These are phyloP conservation scores for Graphiopsis chlorocephala DNA, from an alignment of 2,329 filamentous ascomycete species.

Conservation along the genomic window DNA sequence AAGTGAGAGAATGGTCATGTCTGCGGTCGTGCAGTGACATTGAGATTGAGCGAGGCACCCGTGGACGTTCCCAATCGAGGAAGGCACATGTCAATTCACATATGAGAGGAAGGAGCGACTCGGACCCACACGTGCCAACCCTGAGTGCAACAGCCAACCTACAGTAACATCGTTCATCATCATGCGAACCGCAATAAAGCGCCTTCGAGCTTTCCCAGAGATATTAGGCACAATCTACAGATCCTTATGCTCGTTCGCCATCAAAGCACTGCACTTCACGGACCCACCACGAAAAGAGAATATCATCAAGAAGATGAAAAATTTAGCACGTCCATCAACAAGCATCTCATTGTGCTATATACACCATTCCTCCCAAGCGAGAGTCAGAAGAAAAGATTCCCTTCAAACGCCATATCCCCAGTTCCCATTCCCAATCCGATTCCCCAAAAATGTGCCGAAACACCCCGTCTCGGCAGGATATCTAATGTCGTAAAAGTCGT, in stretches of 20 bases:
- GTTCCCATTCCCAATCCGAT: not conserved
- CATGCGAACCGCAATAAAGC: not conserved
- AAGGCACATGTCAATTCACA: not conserved
- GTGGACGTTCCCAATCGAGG: not conserved
- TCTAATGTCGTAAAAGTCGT: slow-evolving; percentile 11
- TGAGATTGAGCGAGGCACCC: not conserved
- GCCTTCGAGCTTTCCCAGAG: not conserved
- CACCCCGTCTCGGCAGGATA: not conserved
- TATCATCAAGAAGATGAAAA: not conserved
- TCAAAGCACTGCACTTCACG: not conserved
- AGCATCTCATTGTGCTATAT: slow-evolving; percentile 2
- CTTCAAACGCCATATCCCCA: not conserved
- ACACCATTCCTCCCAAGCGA: not conserved
- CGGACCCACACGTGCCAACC: not conserved
- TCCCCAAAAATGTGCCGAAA: not conserved
- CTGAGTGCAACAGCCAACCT: no score
- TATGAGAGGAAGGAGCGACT: not conserved
- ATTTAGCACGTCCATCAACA: not conserved
- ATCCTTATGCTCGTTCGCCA: not conserved
- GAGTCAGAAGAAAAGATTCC: not conserved
- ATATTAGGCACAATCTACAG: not conserved
- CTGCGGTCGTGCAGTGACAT: not conserved
- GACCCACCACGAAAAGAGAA: no score
- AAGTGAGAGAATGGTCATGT: not conserved
- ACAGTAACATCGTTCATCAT: not conserved